Base-by-base conservation (phyloP, 768 basidiomycete species). In the Exsudoporus frostii region DNA sequence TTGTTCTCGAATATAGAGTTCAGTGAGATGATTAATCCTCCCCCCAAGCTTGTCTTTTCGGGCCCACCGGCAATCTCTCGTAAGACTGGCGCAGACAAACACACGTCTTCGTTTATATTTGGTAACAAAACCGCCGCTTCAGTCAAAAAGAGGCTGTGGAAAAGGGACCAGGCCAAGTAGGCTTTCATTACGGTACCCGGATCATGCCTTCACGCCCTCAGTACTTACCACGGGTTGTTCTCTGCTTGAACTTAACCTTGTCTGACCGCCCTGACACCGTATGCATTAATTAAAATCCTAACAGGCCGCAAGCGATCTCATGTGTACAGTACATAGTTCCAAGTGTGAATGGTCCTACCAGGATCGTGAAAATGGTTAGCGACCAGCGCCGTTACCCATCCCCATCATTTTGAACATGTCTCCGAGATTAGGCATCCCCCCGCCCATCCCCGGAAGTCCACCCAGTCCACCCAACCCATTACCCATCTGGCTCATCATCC, bases 361-460 rank as follows among this genome's bases (percentile, higher is more conserved):
- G 47, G 50, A 34, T 50, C 27, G 48, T 57, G 30, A 49, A 49
- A 37, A 22, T 50, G 33, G 36, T 58, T 57, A 71, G 58, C 68
- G 69, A 55, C 70, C 69, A 45, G 68, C 60, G 60, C 65, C 61
- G 51, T 81, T 79, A 51, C 85, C 85, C 86, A 88, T 87, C 8
- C 87, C 86, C 88, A 90, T 89, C 88, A 90, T 88, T 74, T 90
- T 90, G 67, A 90, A 76, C 85, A 91, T 86, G 58, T 91, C 88
- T 20, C 73, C 78, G 78, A 90, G 83, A 48, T 82, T 82, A 45
- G 81, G 79, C 80, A 85, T 81, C 3, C 83, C 82, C n/a, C 85
- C 85, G 20, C 80, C 82, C 53, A 84, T 67, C 30, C 72, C 71
- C 43, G 68, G 58, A 43, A 73, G 63, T 17, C 85, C 87, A 22